phyloP scores from a whole-genome alignment of 352 stramenopile genomes.

The Pythium rishiriense region DNA sequence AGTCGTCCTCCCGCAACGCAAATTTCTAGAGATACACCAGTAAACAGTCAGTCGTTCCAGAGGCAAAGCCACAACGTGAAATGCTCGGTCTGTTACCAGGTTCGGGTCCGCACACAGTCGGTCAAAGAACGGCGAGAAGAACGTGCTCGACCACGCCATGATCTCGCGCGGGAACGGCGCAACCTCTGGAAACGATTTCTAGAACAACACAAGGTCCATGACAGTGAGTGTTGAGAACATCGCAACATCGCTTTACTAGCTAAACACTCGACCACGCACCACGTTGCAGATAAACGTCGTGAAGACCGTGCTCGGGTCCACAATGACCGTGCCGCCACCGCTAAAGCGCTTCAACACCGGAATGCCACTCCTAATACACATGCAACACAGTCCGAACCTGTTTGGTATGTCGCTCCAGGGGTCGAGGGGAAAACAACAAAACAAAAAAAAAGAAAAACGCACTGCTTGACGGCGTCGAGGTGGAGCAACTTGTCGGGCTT shows the following conservation, averaged over 20 bases:
- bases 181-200: constrained; percentile 71
- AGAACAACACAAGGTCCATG: not conserved
- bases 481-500: constrained; percentile 92
- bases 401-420: too few species aligned
- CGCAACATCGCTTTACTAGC: not conserved
- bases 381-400: too few species aligned
- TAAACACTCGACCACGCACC: constrained; percentile 26
- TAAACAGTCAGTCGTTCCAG: not conserved
- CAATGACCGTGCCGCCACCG: constrained; percentile 96
- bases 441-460: constrained; percentile 18
- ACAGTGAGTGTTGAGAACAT: not conserved
- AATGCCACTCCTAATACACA: constrained; percentile 62
- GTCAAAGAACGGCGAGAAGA: constrained; percentile 81
- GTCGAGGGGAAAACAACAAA: too few species aligned
- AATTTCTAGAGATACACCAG: constrained; percentile 60
- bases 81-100: constrained; percentile 16
- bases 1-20: constrained; percentile 94
- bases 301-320: constrained; percentile 94
- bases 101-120: constrained; percentile 34
- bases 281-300: constrained; percentile 91
- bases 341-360: constrained; percentile 95
- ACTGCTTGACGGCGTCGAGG: constrained; percentile 78
- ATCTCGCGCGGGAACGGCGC: constrained; percentile 90
- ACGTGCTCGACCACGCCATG: constrained; percentile 90
- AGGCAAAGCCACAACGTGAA: not conserved